phyloP scores from a whole-genome alignment of 2,329 filamentous ascomycete species.

The Aurifilum marmelostoma region DNA sequence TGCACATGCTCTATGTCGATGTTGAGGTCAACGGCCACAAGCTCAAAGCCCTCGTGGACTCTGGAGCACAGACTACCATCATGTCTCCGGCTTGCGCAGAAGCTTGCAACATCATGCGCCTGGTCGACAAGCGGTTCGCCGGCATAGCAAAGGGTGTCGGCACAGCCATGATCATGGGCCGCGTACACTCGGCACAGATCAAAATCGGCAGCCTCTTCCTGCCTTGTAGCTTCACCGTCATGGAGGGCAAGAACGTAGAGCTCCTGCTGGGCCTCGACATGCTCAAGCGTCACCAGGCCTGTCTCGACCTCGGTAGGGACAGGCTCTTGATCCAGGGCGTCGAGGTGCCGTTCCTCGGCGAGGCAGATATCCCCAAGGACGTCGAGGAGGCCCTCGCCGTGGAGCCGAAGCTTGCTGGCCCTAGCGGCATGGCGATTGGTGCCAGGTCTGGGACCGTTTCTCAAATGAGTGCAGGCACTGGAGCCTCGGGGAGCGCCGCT shows the following conservation, averaged over 20 bases:
- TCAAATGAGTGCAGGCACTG: conserved; percentile 42
- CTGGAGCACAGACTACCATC: conserved; percentile 95
- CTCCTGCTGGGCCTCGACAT: conserved; percentile 93
- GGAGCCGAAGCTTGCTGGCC: conserved; percentile 83
- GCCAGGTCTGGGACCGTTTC: conserved; percentile 78
- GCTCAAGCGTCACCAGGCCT: conserved; percentile 93
- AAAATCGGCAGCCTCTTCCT: conserved; percentile 87
- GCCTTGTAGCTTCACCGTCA: conserved; percentile 96
- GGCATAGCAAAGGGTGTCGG: conserved; percentile 93
- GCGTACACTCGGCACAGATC: conserved; percentile 93
- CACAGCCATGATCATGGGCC: conserved; percentile 90
- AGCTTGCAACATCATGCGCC: conserved; percentile 90
- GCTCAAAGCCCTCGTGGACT: conserved; percentile 96
- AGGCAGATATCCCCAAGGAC: conserved; percentile 91
- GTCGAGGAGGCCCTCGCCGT: conserved; percentile 72
- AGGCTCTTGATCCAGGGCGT: conserved; percentile 86
- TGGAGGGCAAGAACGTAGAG: conserved; percentile 98
- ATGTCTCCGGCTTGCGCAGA: conserved; percentile 96
- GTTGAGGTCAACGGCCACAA: conserved; percentile 92
- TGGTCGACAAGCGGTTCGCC: conserved; percentile 89
- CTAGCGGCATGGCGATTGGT: conserved; percentile 87
- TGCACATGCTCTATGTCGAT: conserved; percentile 95
- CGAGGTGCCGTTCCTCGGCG: conserved; percentile 86
- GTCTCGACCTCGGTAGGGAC: conserved; percentile 83
- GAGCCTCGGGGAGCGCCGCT: conserved; percentile 31